A percentile compares a stretch with the other conserved stretches of the same genome.
Evolutionary conservation across 768 basidiomycete species (phyloP).

Genomic region (Rhodotorula paludigena): DNA sequence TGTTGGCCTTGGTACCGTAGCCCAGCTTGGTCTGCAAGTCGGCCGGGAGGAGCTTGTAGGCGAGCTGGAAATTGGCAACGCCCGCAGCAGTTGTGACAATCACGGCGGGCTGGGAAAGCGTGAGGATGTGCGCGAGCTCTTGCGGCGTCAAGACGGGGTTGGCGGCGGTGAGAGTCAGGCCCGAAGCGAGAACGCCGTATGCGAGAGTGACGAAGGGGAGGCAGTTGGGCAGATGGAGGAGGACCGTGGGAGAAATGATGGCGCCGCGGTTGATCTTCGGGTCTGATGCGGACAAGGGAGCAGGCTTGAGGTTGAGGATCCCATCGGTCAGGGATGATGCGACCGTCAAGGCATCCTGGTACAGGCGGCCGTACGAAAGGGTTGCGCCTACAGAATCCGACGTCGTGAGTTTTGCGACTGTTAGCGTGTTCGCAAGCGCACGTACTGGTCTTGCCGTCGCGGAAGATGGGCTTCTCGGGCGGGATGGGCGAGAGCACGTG

Average conservation of each 20-base stretch:
- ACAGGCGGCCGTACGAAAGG: slow-evolving; percentile 29
- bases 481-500: slow-evolving; percentile 17
- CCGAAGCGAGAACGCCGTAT: slow-evolving; percentile 40
- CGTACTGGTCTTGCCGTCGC: slow-evolving; percentile 32
- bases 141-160: slow-evolving; percentile 42
- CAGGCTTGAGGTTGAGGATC: slow-evolving; percentile 11
- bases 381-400: slow-evolving; percentile 7
- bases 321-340: slow-evolving; percentile 26
- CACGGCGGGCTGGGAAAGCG: slow-evolving; percentile 35
- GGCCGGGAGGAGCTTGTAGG: slow-evolving; percentile 25
- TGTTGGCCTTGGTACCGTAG: slow-evolving; percentile 32
- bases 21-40: slow-evolving; percentile 28
- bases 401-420: neutral
- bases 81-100: slow-evolving; percentile 41
- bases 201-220: slow-evolving; percentile 38
- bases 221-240: slow-evolving; percentile 43
- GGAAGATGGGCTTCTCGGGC: slow-evolving; percentile 28
- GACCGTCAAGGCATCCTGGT: slow-evolving; percentile 25
- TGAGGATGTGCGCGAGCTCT: slow-evolving; percentile 43
- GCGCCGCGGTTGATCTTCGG: slow-evolving; percentile 33
- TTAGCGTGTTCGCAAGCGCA: neutral
- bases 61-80: slow-evolving; percentile 30
- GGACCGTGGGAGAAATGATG: slow-evolving; percentile 38
- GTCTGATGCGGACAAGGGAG: slow-evolving; percentile 8
- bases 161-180: slow-evolving; percentile 39